Percentiles rank a stretch among this genome's conserved stretches.
Evolutionary conservation across 2,329 filamentous ascomycete genomes (phyloP).

Genomic region (Claviceps humidiphila): DNA sequence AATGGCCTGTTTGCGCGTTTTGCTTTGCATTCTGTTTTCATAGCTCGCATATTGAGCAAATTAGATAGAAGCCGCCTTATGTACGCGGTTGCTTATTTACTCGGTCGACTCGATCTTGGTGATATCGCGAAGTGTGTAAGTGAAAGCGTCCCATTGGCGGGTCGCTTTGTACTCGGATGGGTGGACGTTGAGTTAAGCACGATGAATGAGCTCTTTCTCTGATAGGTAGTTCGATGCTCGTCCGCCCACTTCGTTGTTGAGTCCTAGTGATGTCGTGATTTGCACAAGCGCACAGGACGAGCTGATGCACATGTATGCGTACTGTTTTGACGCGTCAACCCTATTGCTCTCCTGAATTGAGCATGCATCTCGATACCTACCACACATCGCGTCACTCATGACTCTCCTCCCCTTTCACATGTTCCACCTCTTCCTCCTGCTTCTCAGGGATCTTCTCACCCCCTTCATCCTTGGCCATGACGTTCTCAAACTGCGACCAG

Average conservation of each 20-base stretch:
- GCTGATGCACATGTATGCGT: background rate
- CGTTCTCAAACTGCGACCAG: slow-evolving; percentile 93
- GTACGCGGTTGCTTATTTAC: too few species aligned
- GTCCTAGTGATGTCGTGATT: background rate
- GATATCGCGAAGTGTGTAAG: too few species aligned
- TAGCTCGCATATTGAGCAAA: too few species aligned
- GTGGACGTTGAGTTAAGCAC: too few species aligned
- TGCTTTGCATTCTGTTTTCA: too few species aligned
- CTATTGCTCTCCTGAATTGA: background rate
- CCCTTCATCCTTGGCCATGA: slow-evolving; percentile 58
- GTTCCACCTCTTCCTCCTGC: slow-evolving; percentile 15
- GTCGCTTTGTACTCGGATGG: too few species aligned
- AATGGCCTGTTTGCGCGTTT: too few species aligned
- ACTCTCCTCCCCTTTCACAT: slow-evolving; percentile 11
- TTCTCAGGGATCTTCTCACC: slow-evolving; percentile 9
- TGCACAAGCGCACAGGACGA: background rate
- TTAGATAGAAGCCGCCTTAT: too few species aligned
- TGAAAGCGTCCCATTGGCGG: too few species aligned
- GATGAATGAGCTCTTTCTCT: too few species aligned
- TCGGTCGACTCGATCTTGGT: too few species aligned
- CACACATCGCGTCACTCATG: background rate
- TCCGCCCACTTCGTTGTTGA: background rate
- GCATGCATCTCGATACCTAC: background rate
- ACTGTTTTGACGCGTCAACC: background rate
- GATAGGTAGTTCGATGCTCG: too few species aligned